These are phyloP conservation scores for Monosporascus sp. DNA, from an alignment of 2,329 filamentous ascomycete species.

Conservation along the genomic window DNA sequence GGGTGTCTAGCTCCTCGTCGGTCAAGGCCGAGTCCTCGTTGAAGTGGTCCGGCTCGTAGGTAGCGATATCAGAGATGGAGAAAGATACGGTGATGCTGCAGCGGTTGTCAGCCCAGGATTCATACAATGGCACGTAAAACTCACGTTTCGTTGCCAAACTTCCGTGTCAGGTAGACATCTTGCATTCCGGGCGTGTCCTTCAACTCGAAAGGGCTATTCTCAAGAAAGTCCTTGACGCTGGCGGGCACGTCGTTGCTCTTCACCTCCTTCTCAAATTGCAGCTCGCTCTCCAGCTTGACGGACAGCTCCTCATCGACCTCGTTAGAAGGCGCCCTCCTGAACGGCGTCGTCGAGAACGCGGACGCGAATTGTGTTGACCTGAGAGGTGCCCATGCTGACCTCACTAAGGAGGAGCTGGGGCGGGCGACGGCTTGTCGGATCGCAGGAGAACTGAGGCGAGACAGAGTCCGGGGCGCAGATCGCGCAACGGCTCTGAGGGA, in stretches of 20 bases:
- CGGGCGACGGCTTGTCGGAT: slow-evolving; percentile 45
- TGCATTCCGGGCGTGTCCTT: slow-evolving; percentile 79
- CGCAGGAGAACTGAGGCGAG: slow-evolving; percentile 50
- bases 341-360: slow-evolving; percentile 44
- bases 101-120: slow-evolving; percentile 11
- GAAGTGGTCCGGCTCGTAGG: slow-evolving; percentile 55
- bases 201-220: slow-evolving; percentile 79
- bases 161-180: slow-evolving; percentile 78
- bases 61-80: slow-evolving; percentile 76
- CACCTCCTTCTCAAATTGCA: slow-evolving; percentile 78
- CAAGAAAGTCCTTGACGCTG: slow-evolving; percentile 81
- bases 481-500: slow-evolving; percentile 62
- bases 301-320: slow-evolving; percentile 74
- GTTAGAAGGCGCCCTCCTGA: slow-evolving; percentile 36
- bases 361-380: slow-evolving; percentile 35
- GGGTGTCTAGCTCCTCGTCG: slow-evolving; percentile 48
- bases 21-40: slow-evolving; percentile 51
- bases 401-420: slow-evolving; percentile 43
- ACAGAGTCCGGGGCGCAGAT: slow-evolving; percentile 59
- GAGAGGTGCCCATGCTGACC: slow-evolving; percentile 36
- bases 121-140: slow-evolving; percentile 26
- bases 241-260: slow-evolving; percentile 66
- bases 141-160: slow-evolving; percentile 83
- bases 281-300: slow-evolving; percentile 79
- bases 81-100: slow-evolving; percentile 72